Base-by-base conservation (phyloP, 441 rosid genomes). In the Manihot esculenta region DNA sequence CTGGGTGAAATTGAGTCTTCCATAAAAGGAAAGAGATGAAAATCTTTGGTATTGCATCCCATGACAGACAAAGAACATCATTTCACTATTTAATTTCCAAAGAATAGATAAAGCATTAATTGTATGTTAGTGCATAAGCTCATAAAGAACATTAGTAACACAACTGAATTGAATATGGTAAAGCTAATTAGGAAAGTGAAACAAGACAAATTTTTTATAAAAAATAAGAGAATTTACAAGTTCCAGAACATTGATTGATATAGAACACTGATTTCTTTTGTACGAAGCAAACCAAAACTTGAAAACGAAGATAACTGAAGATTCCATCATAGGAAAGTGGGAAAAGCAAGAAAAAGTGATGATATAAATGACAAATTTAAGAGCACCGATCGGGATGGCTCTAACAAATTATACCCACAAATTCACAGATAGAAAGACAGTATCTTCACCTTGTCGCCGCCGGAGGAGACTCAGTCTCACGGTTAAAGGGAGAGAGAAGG, bases 371-470 rank as follows among this genome's bases (percentile, higher is more conserved):
- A 35, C 3, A 35, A 35, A 35, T 35, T 35, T 6, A 35, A 35
- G 41, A 35, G 41, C 41, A 10, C 33, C 13, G 26, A 6, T 23
- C 18, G 2, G 5, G 26, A 62, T 1, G 35, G 41, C 41, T 38
- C 47, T 30, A 24, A 24, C 41, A 47, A 27, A 51, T 51, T 33
- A 51, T 18, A 51, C 30, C 44, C 54, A 24, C 41, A 68, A 27
- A 54, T 41, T 42, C 18, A 42, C 3, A 5, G 10, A 24, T 23
- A 41, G 33, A 21, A 15, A 41, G 11, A 35, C 5, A 57, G 13
- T 13, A 69, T n/a, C 56, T 33, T 58, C 20, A 66, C 70, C 70
- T 53, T 11, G 26, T 53, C 5, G 30, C 59, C 60, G 30, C 26
- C 21, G 70, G 12, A 11, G 47, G 30, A 51, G 69, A 35, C 20